Conservation (phyloP, 1,284 basidiomycete genomes). For the Exobasidium rhododendri region DNA sequence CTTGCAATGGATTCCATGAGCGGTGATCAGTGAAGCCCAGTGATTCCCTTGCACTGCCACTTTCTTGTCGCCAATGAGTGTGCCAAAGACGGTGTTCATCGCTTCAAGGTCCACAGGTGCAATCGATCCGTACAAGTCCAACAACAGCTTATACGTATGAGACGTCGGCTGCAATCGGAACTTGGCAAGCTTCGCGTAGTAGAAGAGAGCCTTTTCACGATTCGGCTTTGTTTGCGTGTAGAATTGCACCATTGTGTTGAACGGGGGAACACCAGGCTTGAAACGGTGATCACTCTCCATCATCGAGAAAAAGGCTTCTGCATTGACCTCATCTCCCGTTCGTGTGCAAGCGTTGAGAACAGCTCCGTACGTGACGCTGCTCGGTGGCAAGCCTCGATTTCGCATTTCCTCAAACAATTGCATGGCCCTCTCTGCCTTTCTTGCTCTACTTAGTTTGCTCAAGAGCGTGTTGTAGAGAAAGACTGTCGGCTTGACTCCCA, state of each 20-base stretch:
- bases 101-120: conserved; percentile 69
- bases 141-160: conserved; percentile 63
- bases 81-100: conserved; percentile 72
- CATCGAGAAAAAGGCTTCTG: conserved; percentile 78
- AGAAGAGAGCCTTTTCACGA: conserved; percentile 63
- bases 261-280: conserved; percentile 84
- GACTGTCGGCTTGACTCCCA: conserved; percentile 41
- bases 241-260: conserved; percentile 98
- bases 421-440: conserved; percentile 49
- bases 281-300: conserved; percentile 75
- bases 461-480: conserved; percentile 54
- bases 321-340: conserved; percentile 81
- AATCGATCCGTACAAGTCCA: conserved; percentile 84
- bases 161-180: conserved; percentile 62
- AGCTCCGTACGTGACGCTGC: conserved; percentile 90
- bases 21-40: conserved; percentile 87
- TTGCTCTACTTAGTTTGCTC: conserved; percentile 52
- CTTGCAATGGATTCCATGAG: conserved; percentile 76
- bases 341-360: conserved; percentile 77
- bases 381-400: conserved; percentile 61
- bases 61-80: conserved; percentile 61
- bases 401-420: conserved; percentile 49
- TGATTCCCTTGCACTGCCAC: conserved; percentile 76
- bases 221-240: conserved; percentile 86
- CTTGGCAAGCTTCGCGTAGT: conserved; percentile 68